These are phyloP conservation scores for Batrachochytrium dendrobatidis DNA, from an alignment of 371 early-diverging fungal genomes.

Conservation along the genomic window DNA sequence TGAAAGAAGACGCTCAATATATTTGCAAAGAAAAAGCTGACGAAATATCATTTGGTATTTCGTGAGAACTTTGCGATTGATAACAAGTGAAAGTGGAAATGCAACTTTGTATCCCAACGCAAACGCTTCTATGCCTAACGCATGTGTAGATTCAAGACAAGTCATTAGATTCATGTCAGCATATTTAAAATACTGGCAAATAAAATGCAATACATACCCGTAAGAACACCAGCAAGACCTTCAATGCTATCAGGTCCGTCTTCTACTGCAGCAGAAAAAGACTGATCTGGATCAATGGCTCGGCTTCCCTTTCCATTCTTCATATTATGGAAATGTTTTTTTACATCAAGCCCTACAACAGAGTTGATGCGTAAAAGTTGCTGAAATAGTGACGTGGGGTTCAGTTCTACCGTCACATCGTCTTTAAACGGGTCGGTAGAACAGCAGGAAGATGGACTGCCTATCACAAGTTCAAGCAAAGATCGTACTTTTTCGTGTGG, in stretches of 20 bases:
- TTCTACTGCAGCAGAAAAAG: neutral
- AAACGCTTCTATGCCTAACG: conserved; percentile 76
- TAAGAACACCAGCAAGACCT: neutral
- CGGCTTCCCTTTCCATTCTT: neutral
- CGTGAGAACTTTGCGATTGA: conserved; percentile 69
- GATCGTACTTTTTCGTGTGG: conserved; percentile 68
- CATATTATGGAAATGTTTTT: conserved; percentile 8
- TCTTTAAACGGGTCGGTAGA: conserved; percentile 82
- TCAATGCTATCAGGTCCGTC: neutral
- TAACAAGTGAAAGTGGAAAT: conserved; percentile 84
- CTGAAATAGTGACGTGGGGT: conserved; percentile 53
- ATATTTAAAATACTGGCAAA: neutral
- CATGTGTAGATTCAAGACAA: neutral
- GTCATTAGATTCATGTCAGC: neutral
- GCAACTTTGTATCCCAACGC: conserved; percentile 65
- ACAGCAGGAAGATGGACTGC: conserved; percentile 71
- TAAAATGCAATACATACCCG: neutral
- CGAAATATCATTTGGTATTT: conserved; percentile 91
- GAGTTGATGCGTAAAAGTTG: conserved; percentile 58
- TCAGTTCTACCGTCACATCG: conserved; percentile 66
- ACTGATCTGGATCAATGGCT: neutral
- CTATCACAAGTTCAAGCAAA: conserved; percentile 77
- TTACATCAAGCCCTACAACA: conserved; percentile 50
- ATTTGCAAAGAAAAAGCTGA: conserved; percentile 75
- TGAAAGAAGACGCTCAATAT: conserved; percentile 71